phyloP scores from a whole-genome alignment of 163 green algal species.

The Scenedesmus sp. region DNA sequence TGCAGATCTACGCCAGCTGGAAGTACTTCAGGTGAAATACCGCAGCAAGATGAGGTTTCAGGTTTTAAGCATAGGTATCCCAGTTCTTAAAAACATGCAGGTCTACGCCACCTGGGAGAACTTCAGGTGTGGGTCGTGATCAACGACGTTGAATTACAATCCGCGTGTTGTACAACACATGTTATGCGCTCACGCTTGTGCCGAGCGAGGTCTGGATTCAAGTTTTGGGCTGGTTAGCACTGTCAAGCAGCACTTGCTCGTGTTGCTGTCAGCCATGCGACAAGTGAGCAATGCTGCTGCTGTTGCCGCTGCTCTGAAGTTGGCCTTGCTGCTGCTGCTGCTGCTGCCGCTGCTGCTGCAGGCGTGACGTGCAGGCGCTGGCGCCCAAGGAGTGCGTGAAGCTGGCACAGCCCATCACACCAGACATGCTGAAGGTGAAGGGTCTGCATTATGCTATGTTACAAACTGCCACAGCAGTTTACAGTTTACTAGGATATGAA shows the following conservation, averaged over 20 bases:
- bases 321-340: neutral
- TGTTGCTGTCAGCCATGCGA: neutral
- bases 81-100: neutral
- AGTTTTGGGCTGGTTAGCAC: too few relatives aligned
- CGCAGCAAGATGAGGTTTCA: too few relatives aligned
- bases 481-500: too few relatives aligned
- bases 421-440: constrained; percentile 52
- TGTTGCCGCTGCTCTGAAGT: neutral
- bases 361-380: constrained; percentile 42
- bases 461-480: neutral
- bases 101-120: neutral
- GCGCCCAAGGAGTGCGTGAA: neutral
- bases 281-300: neutral
- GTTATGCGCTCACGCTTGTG: too few relatives aligned
- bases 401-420: constrained; percentile 36
- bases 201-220: too few relatives aligned
- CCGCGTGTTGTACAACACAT: too few relatives aligned
- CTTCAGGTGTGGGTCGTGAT: neutral
- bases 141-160: too few relatives aligned
- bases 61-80: too few relatives aligned
- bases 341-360: constrained; percentile 39
- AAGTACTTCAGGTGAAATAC: constrained; percentile 42
- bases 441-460: neutral
- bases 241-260: too few relatives aligned
- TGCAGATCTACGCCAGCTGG: constrained; percentile 50